A percentile compares a stretch with the other conserved stretches of the same genome.
Conservation (phyloP, 805 yeast genomes). For the Maudiozyma pseudohumilis region DNA sequence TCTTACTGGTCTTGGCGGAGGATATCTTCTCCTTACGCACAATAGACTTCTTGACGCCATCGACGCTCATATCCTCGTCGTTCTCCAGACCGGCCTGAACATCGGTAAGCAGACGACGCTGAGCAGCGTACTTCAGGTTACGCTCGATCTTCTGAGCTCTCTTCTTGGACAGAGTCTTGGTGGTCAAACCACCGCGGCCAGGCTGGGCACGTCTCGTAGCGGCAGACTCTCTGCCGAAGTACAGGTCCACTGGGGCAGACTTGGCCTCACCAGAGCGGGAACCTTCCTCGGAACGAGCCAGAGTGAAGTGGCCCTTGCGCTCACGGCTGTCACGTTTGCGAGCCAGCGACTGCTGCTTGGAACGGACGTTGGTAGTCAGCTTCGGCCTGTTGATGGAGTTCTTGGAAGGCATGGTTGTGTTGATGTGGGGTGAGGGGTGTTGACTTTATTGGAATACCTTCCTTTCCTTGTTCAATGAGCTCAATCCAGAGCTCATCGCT, state of each 20-base stretch:
- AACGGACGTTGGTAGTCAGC: conserved; percentile 41
- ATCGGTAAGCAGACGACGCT: conserved; percentile 45
- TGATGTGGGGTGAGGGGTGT: too few relatives aligned
- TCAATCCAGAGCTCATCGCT: too few relatives aligned
- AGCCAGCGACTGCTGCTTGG: conserved; percentile 41
- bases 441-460: too few relatives aligned
- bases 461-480: too few relatives aligned
- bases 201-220: conserved; percentile 6
- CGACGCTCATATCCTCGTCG: conserved; percentile 33
- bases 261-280: conserved; percentile 34
- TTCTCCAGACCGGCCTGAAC: conserved; percentile 39
- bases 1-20: conserved; percentile 25
- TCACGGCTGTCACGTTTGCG: conserved; percentile 48
- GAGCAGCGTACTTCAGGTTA: conserved; percentile 60
- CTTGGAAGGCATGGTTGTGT: conserved; percentile 57
- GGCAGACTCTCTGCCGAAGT: conserved; percentile 16
- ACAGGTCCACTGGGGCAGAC: conserved; percentile 36
- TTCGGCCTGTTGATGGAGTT: conserved; percentile 78
- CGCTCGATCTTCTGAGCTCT: conserved; percentile 70
- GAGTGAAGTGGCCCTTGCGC: conserved; percentile 31
- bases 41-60: conserved; percentile 17
- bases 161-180: conserved; percentile 61
- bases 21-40: conserved; percentile 7
- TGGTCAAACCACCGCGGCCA: conserved; percentile 33
- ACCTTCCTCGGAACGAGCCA: conserved; percentile 38